Evolutionary conservation across 2,329 filamentous ascomycete genomes (phyloP).

Genomic region (Pseudogymnoascus sp.): DNA sequence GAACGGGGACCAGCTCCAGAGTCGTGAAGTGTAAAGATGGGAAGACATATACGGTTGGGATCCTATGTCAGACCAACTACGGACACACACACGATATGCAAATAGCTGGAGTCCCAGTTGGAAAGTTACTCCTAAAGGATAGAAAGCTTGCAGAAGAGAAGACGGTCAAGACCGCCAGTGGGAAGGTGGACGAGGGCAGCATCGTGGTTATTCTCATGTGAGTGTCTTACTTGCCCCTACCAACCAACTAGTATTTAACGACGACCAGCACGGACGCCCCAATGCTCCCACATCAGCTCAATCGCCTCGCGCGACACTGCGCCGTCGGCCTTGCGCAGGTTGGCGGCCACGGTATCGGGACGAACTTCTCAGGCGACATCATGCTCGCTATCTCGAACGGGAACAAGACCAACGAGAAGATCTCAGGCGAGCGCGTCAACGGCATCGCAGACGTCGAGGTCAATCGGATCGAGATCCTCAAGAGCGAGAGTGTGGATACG

Average conservation of each 20-base stretch:
- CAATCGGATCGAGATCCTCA: slow-evolving; percentile 41
- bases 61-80: slow-evolving; percentile 59
- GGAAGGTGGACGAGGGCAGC: slow-evolving; percentile 51
- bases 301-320: slow-evolving; percentile 51
- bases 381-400: slow-evolving; percentile 60
- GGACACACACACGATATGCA: slow-evolving; percentile 47
- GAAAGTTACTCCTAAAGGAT: slow-evolving; percentile 45
- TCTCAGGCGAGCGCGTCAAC: slow-evolving; percentile 22
- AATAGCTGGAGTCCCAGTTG: slow-evolving; percentile 54
- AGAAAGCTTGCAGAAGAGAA: slow-evolving; percentile 31
- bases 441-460: slow-evolving; percentile 29
- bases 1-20: slow-evolving; percentile 55
- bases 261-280: slow-evolving; percentile 45
- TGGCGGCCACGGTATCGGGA: slow-evolving; percentile 46
- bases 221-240: neutral
- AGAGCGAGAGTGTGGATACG: slow-evolving; percentile 52
- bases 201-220: slow-evolving; percentile 50
- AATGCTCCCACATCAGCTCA: slow-evolving; percentile 48
- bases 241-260: slow-evolving; percentile 4
- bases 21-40: slow-evolving; percentile 41
- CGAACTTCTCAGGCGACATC: slow-evolving; percentile 57
- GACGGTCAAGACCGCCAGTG: slow-evolving; percentile 26
- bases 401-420: slow-evolving; percentile 29
- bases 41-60: slow-evolving; percentile 49
- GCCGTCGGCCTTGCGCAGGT: slow-evolving; percentile 53